Evolutionary conservation across 768 basidiomycete genomes (phyloP).

Genomic region (Psilocybe sp.): DNA sequence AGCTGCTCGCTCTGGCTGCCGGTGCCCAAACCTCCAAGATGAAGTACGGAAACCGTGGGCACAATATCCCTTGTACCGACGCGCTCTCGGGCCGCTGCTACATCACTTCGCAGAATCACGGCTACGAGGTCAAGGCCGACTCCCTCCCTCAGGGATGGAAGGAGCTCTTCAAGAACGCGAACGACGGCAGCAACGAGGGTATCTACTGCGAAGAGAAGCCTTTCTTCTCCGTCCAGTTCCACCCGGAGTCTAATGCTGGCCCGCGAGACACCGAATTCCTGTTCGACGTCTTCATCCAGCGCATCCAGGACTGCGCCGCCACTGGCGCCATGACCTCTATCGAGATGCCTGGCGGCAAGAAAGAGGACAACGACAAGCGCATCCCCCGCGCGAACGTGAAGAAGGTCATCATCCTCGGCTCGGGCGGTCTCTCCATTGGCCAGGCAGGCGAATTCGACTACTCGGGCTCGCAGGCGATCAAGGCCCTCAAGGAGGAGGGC

Average conservation of each 20-base stretch:
- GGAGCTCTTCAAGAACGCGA: conserved; percentile 94
- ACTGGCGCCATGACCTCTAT: conserved; percentile 57
- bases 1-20: conserved; percentile 91
- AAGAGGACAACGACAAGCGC: conserved; percentile 76
- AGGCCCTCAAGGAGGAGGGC: conserved; percentile 97
- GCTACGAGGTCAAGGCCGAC: conserved; percentile 86
- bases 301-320: conserved; percentile 69
- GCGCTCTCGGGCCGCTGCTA: conserved; percentile 93
- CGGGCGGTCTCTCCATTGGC: conserved; percentile 96
- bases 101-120: conserved; percentile 99
- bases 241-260: conserved; percentile 77
- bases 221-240: conserved; percentile 99
- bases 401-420: conserved; percentile 96
- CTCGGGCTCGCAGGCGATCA: conserved; percentile 98
- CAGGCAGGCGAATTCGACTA: conserved; percentile 99
- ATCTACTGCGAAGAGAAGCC: conserved; percentile 92
- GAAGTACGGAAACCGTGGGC: conserved; percentile 99
- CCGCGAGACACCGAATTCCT: conserved; percentile 98
- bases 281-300: conserved; percentile 95
- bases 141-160: conserved; percentile 86
- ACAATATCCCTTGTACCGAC: conserved; percentile 98
- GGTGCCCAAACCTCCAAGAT: conserved; percentile 96
- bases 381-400: conserved; percentile 73
- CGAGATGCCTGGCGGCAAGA: conserved; percentile 73
- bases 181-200: conserved; percentile 96